Evolutionary conservation across 139 green algal species (phyloP), one percentile per base, ranked within the genome.

Genomic region (Choricystis sp.): DNA sequence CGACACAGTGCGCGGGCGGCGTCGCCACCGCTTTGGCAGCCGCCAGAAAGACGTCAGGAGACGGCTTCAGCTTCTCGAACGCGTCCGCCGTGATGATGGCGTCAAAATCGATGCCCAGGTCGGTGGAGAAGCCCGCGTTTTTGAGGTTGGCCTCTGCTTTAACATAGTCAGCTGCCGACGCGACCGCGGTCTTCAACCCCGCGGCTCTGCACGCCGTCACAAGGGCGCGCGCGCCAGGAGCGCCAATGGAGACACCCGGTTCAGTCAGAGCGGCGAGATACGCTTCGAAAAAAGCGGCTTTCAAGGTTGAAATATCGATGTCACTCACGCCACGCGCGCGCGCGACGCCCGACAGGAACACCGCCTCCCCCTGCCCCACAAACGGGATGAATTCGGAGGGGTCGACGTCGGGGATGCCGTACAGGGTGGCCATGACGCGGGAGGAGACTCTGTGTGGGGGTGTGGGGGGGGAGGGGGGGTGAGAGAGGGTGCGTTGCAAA

Each of bases 31-130:
- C 5, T 0, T 21, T 19, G 3, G 82, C 68, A 49, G 82, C 82
- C 9, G 79, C 74, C 48, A 88, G 68, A 60, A 88, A 88, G 63
- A 89, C 86, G 75, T 89, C 82, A 26, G 81, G 82, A 19, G 56
- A 63, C 1, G 80, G 80, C 63, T 86, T 86, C 48, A 81, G 68
- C 19, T 68, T 63, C 48, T 85, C 74, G 65, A 88, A 83, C 2
- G 68, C 68, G 62, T 89, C 80, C 9, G 76, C 82, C 4, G 82
- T 78, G 19, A 88, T 74, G 1, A 88, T 69, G 55, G 72, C 65
- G 56, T 87, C 81, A 74, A 88, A 88, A 26, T 74, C 72, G 40
- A 16, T 21, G 9, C 9, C 40, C 23, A 77, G 26, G 22, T 61
- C 29, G 1, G 57, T 52, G 0, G 65, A 56, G 49, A 89, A 80